Percentiles rank a stretch among this genome's conserved stretches.
phyloP scores from a whole-genome alignment of 1,284 basidiomycete species.

The Rhodotorula sp. region DNA sequence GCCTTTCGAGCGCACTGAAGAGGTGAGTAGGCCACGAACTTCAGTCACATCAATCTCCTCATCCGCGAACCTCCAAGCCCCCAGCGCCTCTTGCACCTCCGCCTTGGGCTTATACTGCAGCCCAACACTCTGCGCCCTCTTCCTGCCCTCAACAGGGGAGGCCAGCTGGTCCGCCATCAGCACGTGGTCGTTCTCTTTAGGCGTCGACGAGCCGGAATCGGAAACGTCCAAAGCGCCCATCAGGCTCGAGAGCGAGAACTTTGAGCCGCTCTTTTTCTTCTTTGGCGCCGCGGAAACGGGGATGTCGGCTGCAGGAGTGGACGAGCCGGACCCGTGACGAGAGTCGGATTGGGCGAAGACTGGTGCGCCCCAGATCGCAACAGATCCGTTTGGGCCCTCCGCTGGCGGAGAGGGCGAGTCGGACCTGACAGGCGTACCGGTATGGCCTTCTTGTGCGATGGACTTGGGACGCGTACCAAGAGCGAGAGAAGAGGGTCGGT shows the following conservation, averaged over 20 bases:
- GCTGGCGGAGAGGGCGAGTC: neutral
- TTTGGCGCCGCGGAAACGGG: constrained; percentile 4
- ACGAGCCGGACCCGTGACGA: neutral
- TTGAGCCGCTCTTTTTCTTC: constrained; percentile 18
- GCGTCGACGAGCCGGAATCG: constrained; percentile 6
- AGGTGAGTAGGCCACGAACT: constrained; percentile 14
- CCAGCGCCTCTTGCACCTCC: constrained; percentile 34
- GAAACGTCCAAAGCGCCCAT: constrained; percentile 15
- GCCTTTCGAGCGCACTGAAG: neutral
- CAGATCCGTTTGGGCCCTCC: neutral
- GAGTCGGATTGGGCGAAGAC: neutral
- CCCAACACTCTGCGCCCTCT: constrained; percentile 5
- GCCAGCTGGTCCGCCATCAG: constrained; percentile 44
- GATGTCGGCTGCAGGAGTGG: neutral
- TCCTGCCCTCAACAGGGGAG: neutral
- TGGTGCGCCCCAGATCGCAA: neutral
- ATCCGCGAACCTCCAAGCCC: constrained; percentile 50
- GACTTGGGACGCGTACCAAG: constrained; percentile 6
- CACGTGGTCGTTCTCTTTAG: constrained; percentile 41
- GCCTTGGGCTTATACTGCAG: constrained; percentile 3
- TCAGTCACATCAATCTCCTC: constrained; percentile 50
- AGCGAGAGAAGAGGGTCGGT: constrained; percentile 13
- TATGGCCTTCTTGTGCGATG: neutral
- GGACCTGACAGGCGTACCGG: neutral
- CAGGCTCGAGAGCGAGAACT: constrained; percentile 23